These are phyloP conservation scores for Elsinoe necatrix DNA, from an alignment of 2,329 filamentous ascomycete genomes.

Conservation along the genomic window DNA sequence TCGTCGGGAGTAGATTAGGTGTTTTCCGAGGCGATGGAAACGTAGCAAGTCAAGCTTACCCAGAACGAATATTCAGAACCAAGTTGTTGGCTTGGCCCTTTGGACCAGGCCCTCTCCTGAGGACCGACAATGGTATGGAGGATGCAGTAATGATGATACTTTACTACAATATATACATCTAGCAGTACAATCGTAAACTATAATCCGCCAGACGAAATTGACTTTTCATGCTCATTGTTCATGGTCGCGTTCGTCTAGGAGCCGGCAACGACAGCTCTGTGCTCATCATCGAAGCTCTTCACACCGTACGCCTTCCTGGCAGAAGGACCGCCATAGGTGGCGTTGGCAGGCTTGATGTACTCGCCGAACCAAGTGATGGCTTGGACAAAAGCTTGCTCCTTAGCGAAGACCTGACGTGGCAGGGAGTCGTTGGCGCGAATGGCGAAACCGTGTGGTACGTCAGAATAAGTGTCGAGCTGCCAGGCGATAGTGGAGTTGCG, in stretches of 20 bases:
- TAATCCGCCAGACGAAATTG: not conserved
- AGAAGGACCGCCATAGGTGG: not conserved
- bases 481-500: slow-evolving; percentile 45
- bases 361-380: slow-evolving; percentile 64
- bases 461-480: slow-evolving; percentile 65
- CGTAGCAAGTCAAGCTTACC: not conserved
- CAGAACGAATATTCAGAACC: too few species aligned
- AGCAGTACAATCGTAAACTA: not conserved
- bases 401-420: slow-evolving; percentile 53
- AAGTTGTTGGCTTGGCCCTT: too few species aligned
- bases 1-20: too few species aligned
- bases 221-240: not conserved
- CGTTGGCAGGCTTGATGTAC: slow-evolving; percentile 34
- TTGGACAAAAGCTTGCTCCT: slow-evolving; percentile 68
- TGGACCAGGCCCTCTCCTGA: too few species aligned
- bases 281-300: slow-evolving; percentile 12
- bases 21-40: too few species aligned
- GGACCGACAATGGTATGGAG: too few species aligned
- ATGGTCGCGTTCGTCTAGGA: not conserved
- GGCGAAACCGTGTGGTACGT: slow-evolving; percentile 61
- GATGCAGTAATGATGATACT: not conserved
- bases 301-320: not conserved
- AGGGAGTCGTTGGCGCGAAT: slow-evolving; percentile 54
- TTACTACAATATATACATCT: not conserved
- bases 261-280: slow-evolving; percentile 1